Percentiles rank a stretch among this genome's conserved stretches.
phyloP scores from a whole-genome alignment of 352 stramenopile species.

The Phytophthora foliorum region DNA sequence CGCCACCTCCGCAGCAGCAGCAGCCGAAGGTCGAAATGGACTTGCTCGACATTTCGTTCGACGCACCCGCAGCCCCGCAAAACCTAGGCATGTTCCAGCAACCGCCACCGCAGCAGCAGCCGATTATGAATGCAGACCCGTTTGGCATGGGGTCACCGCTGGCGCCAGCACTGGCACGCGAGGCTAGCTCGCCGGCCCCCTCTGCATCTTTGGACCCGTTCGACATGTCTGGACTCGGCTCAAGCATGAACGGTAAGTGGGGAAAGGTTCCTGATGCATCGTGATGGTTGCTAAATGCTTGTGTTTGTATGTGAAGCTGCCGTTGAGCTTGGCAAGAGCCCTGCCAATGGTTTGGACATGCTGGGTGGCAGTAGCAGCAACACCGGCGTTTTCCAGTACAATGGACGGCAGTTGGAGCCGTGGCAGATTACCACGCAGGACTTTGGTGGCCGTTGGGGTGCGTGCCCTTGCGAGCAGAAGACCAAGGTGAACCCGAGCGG shows the following conservation, averaged over 20 bases:
- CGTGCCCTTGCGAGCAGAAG: conserved; percentile 88
- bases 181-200: conserved; percentile 41
- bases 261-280: background rate
- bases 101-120: conserved; percentile 44
- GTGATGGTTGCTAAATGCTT: conserved; percentile 14
- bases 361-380: conserved; percentile 44
- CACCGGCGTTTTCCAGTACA: conserved; percentile 77
- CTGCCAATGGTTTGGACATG: conserved; percentile 39
- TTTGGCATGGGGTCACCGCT: conserved; percentile 70
- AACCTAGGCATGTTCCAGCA: conserved; percentile 47
- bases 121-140: conserved; percentile 55
- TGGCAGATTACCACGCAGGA: conserved; percentile 91
- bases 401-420: conserved; percentile 78
- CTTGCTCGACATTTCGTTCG: conserved; percentile 88
- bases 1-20: conserved; percentile 42
- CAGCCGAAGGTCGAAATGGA: conserved; percentile 76
- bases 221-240: conserved; percentile 73
- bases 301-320: conserved; percentile 37
- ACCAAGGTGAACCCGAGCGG: conserved; percentile 84
- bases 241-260: conserved; percentile 75
- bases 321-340: conserved; percentile 57
- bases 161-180: conserved; percentile 34
- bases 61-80: conserved; percentile 52
- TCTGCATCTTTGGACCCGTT: conserved; percentile 70
- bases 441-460: conserved; percentile 87